Base-by-base conservation (phyloP, 352 stramenopile species). In the Phytophthora parvispora region DNA sequence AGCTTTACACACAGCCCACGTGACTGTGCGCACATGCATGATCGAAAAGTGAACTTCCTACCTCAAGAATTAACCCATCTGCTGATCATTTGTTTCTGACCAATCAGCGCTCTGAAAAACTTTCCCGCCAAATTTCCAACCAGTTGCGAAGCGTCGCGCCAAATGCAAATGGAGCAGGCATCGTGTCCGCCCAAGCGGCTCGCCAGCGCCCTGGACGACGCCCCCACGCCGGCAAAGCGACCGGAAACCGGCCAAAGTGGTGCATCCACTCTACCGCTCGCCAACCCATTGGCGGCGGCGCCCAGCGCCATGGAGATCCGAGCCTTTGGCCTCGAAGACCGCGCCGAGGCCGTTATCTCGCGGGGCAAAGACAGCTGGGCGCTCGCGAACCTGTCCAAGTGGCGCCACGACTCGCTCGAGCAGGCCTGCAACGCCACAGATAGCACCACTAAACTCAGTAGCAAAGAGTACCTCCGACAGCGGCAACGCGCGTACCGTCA, bases 261-360 rank as follows among this genome's bases (percentile, higher is more conserved):
- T 29, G 40, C 27, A 31, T 15, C 28, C 16, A 62, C 20, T 45
- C 7, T 16, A 4, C n/a, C 50, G 25, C 1, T 3, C 12, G 24
- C 25, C 9, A 69, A 54, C 27, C 5, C 59, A 60, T 66, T 74
- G 25, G 45, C 40, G 20, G 22, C 59, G 13, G 22, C 56, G 29
- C 74, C 72, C 15, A 86, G 66, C 1, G 57, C 60, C 3, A 64
- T 93, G 20, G 79, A 95, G 42, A 78, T 94, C 28, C 75, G 73
- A n/a, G 87, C 86, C 6, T 93, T 86, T 20, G 87, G 84, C 15
- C 77, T 95, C 4, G 87, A 95, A 73, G 87, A 95, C 69, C 85
- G 80, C n/a, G 86, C 86, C 0, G 77, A 92, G 40, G 87, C 87
- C 12, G 80, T 94, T 10, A 95, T 93, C 12, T 83, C 84, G 10